Percentiles rank a stretch among this genome's conserved stretches.
These are phyloP conservation scores for Eucalyptus paniculata DNA, from an alignment of 345 rosid species.

Conservation along the genomic window DNA sequence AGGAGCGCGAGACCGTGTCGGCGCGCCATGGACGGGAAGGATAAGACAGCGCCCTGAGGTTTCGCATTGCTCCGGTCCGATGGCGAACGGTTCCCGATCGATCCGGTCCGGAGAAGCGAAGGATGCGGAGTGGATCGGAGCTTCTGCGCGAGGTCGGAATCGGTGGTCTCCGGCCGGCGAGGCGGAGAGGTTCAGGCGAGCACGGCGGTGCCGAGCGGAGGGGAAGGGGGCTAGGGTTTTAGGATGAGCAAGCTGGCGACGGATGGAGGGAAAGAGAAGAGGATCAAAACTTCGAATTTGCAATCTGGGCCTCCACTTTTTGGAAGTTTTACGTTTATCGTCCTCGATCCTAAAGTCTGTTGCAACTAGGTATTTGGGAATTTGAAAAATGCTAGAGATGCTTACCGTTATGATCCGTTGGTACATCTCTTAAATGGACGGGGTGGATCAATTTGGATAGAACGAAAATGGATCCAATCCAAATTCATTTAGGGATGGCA, in stretches of 20 bases:
- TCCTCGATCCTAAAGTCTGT: background rate
- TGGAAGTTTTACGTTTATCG: background rate
- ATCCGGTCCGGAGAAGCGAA: background rate
- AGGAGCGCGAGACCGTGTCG: background rate
- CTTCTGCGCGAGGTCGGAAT: background rate
- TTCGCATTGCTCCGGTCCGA: background rate
- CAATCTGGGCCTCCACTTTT: background rate
- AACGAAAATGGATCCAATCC: background rate
- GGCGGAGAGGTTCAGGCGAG: background rate
- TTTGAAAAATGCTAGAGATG: background rate
- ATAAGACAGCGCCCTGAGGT: background rate
- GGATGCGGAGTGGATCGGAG: background rate
- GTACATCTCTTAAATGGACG: rapidly evolving
- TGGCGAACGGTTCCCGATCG: background rate
- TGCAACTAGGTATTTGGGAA: background rate
- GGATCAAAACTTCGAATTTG: background rate
- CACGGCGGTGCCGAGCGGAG: background rate
- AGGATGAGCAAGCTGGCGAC: background rate
- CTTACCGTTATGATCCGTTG: rapidly evolving
- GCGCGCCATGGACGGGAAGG: background rate
- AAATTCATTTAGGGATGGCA: background rate
- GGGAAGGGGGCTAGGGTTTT: background rate
- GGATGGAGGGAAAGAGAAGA: background rate
- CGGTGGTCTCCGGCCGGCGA: background rate
- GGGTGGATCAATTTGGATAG: background rate